Evolutionary conservation across 768 basidiomycete genomes (phyloP).

Genomic region (Lanmaoa pseudosensibilis): DNA sequence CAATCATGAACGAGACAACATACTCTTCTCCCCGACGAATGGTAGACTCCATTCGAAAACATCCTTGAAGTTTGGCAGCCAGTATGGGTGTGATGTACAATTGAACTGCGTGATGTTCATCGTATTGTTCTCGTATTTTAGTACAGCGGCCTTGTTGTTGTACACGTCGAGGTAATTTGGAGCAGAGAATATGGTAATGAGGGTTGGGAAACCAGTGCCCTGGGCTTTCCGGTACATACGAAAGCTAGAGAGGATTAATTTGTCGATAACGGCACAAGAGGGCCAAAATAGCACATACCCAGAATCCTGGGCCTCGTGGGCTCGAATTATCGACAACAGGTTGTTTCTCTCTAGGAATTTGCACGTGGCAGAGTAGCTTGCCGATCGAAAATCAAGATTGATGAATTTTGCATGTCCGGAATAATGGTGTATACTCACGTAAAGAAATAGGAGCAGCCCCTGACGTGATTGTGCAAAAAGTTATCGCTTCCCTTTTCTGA

Average conservation of each 20-base stretch:
- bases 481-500: conserved; percentile 62
- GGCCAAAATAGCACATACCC: conserved; percentile 52
- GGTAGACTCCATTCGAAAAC: conserved; percentile 98
- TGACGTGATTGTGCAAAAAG: conserved; percentile 71
- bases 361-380: conserved; percentile 83
- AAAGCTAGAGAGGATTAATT: conserved; percentile 47
- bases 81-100: conserved; percentile 81
- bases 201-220: conserved; percentile 90
- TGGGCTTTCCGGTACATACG: conserved; percentile 95
- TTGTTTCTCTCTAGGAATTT: conserved; percentile 91
- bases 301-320: conserved; percentile 96
- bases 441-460: conserved; percentile 77
- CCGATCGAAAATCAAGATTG: not conserved
- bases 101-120: conserved; percentile 93
- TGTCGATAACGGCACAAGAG: not conserved
- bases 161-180: conserved; percentile 97
- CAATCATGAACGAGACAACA: conserved; percentile 28
- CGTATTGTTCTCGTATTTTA: conserved; percentile 96
- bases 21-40: conserved; percentile 96
- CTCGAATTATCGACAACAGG: conserved; percentile 89
- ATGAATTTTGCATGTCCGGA: not conserved
- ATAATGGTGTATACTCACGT: conserved; percentile 43
- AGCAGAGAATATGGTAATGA: conserved; percentile 97
- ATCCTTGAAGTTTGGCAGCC: conserved; percentile 97
- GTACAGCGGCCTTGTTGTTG: conserved; percentile 93